These are phyloP conservation scores for Geranomyces variabilis DNA, from an alignment of 192 early-diverging fungal genomes.

Conservation along the genomic window DNA sequence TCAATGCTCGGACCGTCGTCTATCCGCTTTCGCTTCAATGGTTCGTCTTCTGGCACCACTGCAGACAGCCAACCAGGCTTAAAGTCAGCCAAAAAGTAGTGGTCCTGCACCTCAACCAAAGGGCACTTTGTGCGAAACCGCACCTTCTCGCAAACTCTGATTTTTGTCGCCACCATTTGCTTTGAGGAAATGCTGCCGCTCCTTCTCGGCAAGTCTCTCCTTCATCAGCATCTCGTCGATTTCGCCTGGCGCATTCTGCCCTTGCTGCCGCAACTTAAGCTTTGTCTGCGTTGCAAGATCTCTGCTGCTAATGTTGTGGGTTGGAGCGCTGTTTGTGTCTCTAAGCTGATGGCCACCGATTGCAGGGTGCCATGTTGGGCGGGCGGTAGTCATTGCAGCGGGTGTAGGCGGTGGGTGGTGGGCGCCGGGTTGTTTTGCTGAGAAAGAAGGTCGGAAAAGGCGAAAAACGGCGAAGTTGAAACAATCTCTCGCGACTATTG, in stretches of 20 bases:
- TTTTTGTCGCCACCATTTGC: slow-evolving; percentile 13
- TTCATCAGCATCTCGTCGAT: slow-evolving; percentile 38
- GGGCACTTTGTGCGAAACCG: slow-evolving; percentile 8
- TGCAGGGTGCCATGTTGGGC: slow-evolving; percentile 59
- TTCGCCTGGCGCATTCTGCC: slow-evolving; percentile 53
- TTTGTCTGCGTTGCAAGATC: slow-evolving; percentile 50
- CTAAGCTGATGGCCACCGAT: slow-evolving; percentile 52
- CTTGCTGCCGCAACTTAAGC: slow-evolving; percentile 52
- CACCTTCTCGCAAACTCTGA: slow-evolving; percentile 9
- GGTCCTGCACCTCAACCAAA: not conserved
- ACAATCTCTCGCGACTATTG: too few species aligned
- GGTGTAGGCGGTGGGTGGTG: not conserved
- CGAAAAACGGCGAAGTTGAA: too few species aligned
- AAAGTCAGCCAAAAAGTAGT: not conserved
- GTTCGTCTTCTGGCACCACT: slow-evolving; percentile 48
- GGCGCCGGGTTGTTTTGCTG: too few species aligned
- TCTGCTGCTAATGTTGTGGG: slow-evolving; percentile 28
- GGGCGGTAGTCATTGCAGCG: slow-evolving; percentile 28
- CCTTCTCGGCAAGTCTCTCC: slow-evolving; percentile 41
- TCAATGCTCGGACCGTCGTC: slow-evolving; percentile 63
- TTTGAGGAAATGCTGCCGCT: slow-evolving; percentile 40
- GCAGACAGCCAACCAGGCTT: too few species aligned
- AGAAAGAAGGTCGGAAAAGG: too few species aligned
- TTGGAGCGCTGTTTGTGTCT: slow-evolving; percentile 50
- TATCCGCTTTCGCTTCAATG: slow-evolving; percentile 56